Base-by-base conservation (phyloP, 164 flowering plant species). In the Vitis amurensis region DNA sequence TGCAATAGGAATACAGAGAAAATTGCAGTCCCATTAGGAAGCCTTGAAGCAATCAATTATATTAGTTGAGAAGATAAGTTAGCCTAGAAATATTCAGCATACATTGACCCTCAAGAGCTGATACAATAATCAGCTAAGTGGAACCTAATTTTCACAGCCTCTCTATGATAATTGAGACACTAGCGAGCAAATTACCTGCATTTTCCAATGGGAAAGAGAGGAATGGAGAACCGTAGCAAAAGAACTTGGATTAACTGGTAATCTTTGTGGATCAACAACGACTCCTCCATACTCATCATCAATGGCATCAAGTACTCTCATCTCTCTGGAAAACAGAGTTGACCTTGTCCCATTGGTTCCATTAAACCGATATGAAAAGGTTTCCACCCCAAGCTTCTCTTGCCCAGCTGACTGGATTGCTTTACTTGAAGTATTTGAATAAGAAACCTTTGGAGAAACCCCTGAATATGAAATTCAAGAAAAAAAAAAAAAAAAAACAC, bases 231-330 rank as follows among this genome's bases (percentile, higher is more conserved):
- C 37, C 17, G 86, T 80, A 68, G 88, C 78, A 67, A 94, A 94
- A 19, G 71, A 76, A 27, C 61, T 58, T 2, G 92, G 77, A 69
- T 84, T 81, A 53, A 80, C 62, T 14, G 98, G 98, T 67, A 94
- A 76, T 64, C 73, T 79, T 31, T 81, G 81, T 3, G 93, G 74
- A 72, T 94, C 78, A 71, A 94, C 75, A 16, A 92, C 76, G 52
- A 90, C 80, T 62, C 97, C 98, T 2, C 77, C 94, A 70, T 94
- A 94, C 66, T 82, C 86, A 77, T 94, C 98, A 69, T 91, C 91
- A 56, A 53, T 63, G 11, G 84, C 83, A 73, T 88, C 81, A 53
- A 94, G 85, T 11, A 88, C 65, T 72, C 64, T 64, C 59, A 23
- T 52, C 17, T 80, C 74, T 56, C 72, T 75, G 9, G 72, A 53